Base-by-base conservation (phyloP, 78 protist species). In the Pelomyxa schiedti region DNA sequence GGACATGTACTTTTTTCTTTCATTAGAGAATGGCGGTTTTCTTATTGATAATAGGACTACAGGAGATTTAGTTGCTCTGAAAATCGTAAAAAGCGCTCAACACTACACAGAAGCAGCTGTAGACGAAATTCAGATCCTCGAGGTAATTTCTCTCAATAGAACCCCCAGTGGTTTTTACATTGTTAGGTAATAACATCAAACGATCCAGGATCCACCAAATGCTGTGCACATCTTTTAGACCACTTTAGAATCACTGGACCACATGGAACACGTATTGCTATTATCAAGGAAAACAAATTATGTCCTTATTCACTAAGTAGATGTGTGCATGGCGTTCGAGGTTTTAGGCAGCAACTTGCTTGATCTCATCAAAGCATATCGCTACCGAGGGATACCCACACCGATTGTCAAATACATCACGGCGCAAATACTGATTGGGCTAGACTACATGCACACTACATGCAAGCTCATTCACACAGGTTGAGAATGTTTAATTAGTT, bases 381-480 rank as follows among this genome's bases (percentile, higher is more conserved):
- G 86, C 47, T 86, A 95, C 82, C 42, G 92, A 3, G 99, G 97
- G 29, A 64, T 88, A 24, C 98, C 98, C 1, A 26, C 92, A 32
- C 41, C 66, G 8, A 1, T 90, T 3, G 92, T 90, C 68, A 78
- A 81, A 53, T 5, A 58, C 24, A 88, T 94, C 35, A 68, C 92
- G 29, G 41, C 76, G 7, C 92, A 92, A 72, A 78, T 81, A 0
- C 65, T 87, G 16, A 39, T 35, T 8, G 97, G 90, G 0, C 88
- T 94, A 22, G 94, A 86, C 67, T 87, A 86, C 69, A 53, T 94
- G 40, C 99, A 96, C 87, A 35, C 69, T 2, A 29, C 80, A 66
- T 86, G 94, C 80, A 8, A 26, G 24, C 89, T 95, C 79, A 89
- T 95, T 41, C 98, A 95, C 86, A 95, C 99, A 0, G 99, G n/a